These are phyloP conservation scores for Ramalina peruviana DNA, from an alignment of 495 filamentous ascomycete genomes.

Conservation along the genomic window DNA sequence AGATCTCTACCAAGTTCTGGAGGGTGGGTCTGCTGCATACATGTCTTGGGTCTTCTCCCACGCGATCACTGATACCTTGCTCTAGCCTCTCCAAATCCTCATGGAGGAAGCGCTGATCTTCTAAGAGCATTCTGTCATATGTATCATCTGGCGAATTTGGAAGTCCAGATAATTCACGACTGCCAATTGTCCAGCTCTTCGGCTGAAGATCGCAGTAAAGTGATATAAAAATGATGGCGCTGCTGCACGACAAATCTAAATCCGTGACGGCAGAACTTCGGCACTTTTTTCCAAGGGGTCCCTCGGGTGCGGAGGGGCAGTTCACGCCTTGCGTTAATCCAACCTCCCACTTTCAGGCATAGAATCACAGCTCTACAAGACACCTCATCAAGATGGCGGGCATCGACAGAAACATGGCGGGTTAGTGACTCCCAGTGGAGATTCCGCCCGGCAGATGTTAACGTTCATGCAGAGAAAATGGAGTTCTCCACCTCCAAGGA, in stretches of 20 bases:
- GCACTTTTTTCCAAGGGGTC: too few species aligned
- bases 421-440: slow-evolving; percentile 20
- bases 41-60: slow-evolving; percentile 74
- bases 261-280: too few species aligned
- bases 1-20: neutral
- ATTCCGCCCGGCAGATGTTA: slow-evolving; percentile 11
- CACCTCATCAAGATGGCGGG: slow-evolving; percentile 52
- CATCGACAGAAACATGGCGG: slow-evolving; percentile 85
- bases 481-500: slow-evolving; percentile 97
- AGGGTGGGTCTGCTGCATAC: slow-evolving; percentile 34
- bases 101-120: slow-evolving; percentile 84
- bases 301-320: too few species aligned
- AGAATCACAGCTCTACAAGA: neutral
- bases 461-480: slow-evolving; percentile 55
- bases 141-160: slow-evolving; percentile 7
- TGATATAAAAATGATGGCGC: neutral
- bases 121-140: slow-evolving; percentile 53
- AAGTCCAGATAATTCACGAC: neutral
- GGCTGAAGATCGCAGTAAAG: too few species aligned
- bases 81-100: slow-evolving; percentile 93
- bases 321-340: too few species aligned
- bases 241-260: neutral
- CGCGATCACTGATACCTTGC: slow-evolving; percentile 80
- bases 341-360: too few species aligned
- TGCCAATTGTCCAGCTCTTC: neutral